These are phyloP conservation scores for Stemphylium lycopersici DNA, from an alignment of 2,329 filamentous ascomycete genomes.

Conservation along the genomic window DNA sequence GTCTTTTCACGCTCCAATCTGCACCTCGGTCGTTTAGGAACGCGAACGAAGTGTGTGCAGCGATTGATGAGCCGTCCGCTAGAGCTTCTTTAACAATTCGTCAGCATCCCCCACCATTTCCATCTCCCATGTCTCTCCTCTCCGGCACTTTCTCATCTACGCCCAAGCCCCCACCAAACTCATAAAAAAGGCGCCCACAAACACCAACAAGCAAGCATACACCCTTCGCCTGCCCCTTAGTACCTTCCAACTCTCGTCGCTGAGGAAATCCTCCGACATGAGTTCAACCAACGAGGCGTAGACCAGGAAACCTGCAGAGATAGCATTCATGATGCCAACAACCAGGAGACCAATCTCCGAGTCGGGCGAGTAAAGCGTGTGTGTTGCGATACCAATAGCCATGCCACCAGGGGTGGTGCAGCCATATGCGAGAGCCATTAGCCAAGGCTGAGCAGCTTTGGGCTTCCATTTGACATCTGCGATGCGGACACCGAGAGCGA, in stretches of 20 bases:
- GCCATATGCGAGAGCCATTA: conserved; percentile 80
- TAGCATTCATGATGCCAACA: conserved; percentile 87
- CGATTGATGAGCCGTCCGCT: too few relatives aligned
- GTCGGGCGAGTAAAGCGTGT: conserved; percentile 79
- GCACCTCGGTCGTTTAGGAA: too few relatives aligned
- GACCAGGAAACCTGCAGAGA: conserved; percentile 78
- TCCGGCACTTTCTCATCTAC: conserved; percentile 37
- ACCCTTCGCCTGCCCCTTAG: conserved; percentile 67
- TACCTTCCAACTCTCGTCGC: conserved; percentile 73
- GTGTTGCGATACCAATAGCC: conserved; percentile 77
- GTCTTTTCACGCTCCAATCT: too few relatives aligned
- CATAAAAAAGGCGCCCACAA: conserved; percentile 71
- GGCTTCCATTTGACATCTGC: conserved; percentile 68
- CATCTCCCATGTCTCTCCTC: too few relatives aligned
- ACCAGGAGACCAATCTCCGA: conserved; percentile 78
- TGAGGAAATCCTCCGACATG: conserved; percentile 81
- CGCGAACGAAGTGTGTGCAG: too few relatives aligned
- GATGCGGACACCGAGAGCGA: conserved; percentile 84
- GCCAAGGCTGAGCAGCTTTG: conserved; percentile 57
- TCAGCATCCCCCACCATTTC: too few relatives aligned
- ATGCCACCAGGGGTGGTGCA: conserved; percentile 77
- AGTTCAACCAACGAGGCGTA: conserved; percentile 86
- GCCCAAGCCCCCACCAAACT: conserved; percentile 75
- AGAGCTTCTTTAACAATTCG: too few relatives aligned
- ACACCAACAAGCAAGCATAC: conserved; percentile 68